Evolutionary conservation across 2,329 filamentous ascomycete species (phyloP).

Genomic region (Colletotrichum sp.): DNA sequence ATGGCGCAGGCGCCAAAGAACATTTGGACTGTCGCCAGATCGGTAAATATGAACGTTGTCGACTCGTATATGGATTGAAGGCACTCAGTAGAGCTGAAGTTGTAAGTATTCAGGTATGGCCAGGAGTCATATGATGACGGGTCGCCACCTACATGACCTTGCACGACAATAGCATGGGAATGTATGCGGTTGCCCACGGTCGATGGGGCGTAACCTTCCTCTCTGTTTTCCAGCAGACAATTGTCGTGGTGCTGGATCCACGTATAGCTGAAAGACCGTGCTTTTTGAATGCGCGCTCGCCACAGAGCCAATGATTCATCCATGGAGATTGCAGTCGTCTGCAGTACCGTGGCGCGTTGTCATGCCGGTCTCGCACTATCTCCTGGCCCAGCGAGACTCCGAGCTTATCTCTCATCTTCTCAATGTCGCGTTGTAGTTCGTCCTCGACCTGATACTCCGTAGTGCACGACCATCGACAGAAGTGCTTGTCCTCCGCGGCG

Average conservation of each 20-base stretch:
- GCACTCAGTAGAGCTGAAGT: not conserved
- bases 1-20: not conserved
- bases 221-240: not conserved
- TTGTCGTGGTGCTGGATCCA: not conserved
- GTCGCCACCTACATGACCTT: not conserved
- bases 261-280: not conserved
- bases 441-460: constrained; percentile 4
- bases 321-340: not conserved
- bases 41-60: constrained; percentile 6
- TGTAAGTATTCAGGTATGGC: not conserved
- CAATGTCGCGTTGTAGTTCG: not conserved
- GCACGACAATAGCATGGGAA: constrained; percentile 6
- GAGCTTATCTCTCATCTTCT: not conserved
- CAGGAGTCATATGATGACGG: not conserved
- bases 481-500: not conserved
- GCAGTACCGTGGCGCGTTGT: not conserved
- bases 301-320: constrained; percentile 9
- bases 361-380: not conserved
- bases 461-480: constrained; percentile 19
- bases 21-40: not conserved
- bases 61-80: constrained; percentile 2
- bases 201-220: not conserved
- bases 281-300: not conserved
- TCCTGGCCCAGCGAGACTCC: not conserved
- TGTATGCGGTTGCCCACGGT: not conserved